These are phyloP conservation scores for Stachybotrys elegans DNA, from an alignment of 2,329 filamentous ascomycete genomes.

Conservation along the genomic window DNA sequence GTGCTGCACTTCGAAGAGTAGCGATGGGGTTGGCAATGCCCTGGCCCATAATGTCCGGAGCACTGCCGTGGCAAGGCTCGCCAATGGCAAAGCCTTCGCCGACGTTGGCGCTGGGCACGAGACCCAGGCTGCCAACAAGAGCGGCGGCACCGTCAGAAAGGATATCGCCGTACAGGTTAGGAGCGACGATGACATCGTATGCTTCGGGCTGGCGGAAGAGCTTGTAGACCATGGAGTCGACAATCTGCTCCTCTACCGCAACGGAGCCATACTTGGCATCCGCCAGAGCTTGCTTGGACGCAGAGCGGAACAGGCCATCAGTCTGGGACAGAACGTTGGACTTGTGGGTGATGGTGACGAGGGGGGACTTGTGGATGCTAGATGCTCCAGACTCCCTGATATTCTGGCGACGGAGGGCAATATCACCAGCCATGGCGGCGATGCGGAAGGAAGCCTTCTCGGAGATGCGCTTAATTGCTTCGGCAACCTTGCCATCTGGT, in stretches of 20 bases:
- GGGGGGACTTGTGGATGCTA: slow-evolving; percentile 61
- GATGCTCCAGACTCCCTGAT: slow-evolving; percentile 57
- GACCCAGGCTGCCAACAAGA: slow-evolving; percentile 82
- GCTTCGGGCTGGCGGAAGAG: slow-evolving; percentile 91
- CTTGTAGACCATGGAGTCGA: slow-evolving; percentile 99
- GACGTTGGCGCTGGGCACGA: slow-evolving; percentile 93
- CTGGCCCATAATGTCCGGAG: slow-evolving; percentile 90
- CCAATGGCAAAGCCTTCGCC: slow-evolving; percentile 93
- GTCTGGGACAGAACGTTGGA: slow-evolving; percentile 95
- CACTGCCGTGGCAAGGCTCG: slow-evolving; percentile 95
- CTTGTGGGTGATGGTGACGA: slow-evolving; percentile 98
- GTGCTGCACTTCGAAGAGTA: slow-evolving; percentile 80
- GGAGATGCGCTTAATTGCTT: slow-evolving; percentile 96
- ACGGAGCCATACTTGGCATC: slow-evolving; percentile 58
- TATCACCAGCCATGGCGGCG: slow-evolving; percentile 88
- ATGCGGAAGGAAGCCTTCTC: slow-evolving; percentile 82
- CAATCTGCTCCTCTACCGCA: slow-evolving; percentile 90
- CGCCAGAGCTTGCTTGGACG: slow-evolving; percentile 68
- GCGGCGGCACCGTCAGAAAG: slow-evolving; percentile 93
- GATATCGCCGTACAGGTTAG: slow-evolving; percentile 96
- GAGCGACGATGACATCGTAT: slow-evolving; percentile 97
- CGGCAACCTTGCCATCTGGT: slow-evolving; percentile 77
- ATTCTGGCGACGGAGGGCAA: slow-evolving; percentile 80
- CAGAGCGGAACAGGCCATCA: slow-evolving; percentile 88
- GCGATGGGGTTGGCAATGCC: slow-evolving; percentile 95